Evolutionary conservation across 2,329 filamentous ascomycete genomes (phyloP).

Genomic region (Blastomyces silverae): DNA sequence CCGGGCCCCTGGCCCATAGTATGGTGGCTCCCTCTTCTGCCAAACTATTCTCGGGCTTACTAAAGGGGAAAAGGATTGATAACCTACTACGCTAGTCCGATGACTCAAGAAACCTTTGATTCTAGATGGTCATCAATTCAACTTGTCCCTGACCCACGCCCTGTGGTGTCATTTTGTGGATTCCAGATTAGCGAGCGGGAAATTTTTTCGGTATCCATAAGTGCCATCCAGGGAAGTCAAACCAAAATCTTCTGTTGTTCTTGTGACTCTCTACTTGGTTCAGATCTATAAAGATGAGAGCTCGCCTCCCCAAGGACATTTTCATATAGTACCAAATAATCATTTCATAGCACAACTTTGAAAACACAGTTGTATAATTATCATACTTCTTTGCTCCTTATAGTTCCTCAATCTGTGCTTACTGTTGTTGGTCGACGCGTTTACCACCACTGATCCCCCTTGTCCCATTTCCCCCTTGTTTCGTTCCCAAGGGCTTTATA

Average conservation of each 20-base stretch:
- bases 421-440: too few relatives aligned
- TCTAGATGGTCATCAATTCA: background rate
- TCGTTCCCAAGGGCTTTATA: background rate
- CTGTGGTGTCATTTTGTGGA: conserved; percentile 9
- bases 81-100: background rate
- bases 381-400: too few relatives aligned
- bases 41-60: background rate
- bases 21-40: background rate
- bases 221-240: background rate
- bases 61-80: background rate
- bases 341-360: background rate
- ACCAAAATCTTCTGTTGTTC: background rate
- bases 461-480: too few relatives aligned
- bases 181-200: background rate
- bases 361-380: background rate
- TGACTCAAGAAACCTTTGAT: background rate
- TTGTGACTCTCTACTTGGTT: background rate
- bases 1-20: too few relatives aligned
- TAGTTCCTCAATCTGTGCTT: too few relatives aligned
- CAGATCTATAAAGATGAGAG: background rate
- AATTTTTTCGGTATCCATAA: background rate
- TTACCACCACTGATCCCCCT: background rate
- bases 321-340: background rate
- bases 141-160: background rate
- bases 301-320: background rate